Percentiles rank a stretch among this genome's conserved stretches.
Evolutionary conservation across 1,139 yeast genomes (phyloP).

Genomic region (Maudiozyma humilis): DNA sequence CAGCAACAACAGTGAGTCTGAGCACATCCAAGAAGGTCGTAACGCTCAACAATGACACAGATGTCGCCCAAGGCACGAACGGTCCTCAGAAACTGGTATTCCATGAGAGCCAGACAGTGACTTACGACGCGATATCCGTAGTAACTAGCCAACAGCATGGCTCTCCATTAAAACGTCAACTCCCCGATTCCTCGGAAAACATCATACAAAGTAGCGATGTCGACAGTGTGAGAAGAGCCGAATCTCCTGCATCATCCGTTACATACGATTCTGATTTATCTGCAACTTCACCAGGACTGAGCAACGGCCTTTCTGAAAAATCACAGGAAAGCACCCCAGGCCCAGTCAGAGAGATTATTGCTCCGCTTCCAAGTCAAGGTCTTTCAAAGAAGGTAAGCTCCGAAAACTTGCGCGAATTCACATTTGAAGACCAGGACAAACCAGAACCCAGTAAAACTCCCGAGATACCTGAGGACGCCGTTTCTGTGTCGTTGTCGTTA

Average conservation of each 20-base stretch:
- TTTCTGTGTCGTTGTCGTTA: not conserved
- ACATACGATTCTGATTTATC: conserved; percentile 16
- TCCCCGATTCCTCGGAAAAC: not conserved
- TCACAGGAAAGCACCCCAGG: conserved; percentile 2
- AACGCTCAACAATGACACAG: not conserved
- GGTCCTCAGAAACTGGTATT: conserved; percentile 26
- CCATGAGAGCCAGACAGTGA: conserved; percentile 12
- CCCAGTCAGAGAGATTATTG: not conserved
- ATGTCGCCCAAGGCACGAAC: conserved; percentile 1
- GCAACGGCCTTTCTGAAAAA: not conserved
- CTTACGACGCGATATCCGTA: not conserved
- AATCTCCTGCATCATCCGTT: conserved; percentile 14
- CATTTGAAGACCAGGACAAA: conserved; percentile 13
- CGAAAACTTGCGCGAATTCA: conserved; percentile 17
- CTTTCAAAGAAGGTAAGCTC: conserved; percentile 13
- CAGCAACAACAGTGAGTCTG: conserved; percentile 9
- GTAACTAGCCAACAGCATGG: conserved; percentile 1
- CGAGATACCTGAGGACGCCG: not conserved
- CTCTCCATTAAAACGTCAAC: conserved; percentile 15
- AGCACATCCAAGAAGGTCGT: not conserved
- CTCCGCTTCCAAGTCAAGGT: not conserved
- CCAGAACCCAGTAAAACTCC: not conserved
- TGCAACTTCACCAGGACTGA: conserved; percentile 4
- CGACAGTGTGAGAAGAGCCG: conserved; percentile 4
- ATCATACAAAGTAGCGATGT: conserved; percentile 11